Evolutionary conservation across 1,284 basidiomycete genomes (phyloP).

Genomic region (Microbotryum silenes-acaulis): DNA sequence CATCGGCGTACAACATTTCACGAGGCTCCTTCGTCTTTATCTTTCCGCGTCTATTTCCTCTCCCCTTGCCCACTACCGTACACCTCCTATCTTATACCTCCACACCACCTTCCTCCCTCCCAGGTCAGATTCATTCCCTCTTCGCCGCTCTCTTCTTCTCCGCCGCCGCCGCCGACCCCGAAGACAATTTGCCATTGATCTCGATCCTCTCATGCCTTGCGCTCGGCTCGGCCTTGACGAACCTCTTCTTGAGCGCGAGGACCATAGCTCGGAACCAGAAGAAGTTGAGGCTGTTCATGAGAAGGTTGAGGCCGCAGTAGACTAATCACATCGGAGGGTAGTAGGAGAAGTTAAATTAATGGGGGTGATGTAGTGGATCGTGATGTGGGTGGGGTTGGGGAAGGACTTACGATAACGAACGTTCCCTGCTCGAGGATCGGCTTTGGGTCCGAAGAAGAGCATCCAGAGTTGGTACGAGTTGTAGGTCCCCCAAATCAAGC

Average conservation of each 20-base stretch:
- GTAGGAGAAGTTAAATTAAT: slow-evolving; percentile 32
- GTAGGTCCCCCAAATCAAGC: slow-evolving; percentile 40
- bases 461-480: slow-evolving; percentile 33
- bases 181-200: slow-evolving; percentile 14
- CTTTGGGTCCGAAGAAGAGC: slow-evolving; percentile 17
- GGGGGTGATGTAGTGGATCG: background rate
- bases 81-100: no score
- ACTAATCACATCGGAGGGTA: slow-evolving; percentile 27
- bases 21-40: no score
- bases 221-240: slow-evolving; percentile 31
- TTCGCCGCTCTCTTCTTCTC: no score
- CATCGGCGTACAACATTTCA: no score
- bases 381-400: no score
- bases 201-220: background rate
- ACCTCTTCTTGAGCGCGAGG: slow-evolving; percentile 39
- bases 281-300: slow-evolving; percentile 39
- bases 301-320: slow-evolving; percentile 35
- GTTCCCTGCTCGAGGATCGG: background rate
- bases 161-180: no score
- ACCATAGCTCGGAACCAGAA: slow-evolving; percentile 43
- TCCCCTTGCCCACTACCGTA: no score
- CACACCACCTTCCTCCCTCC: no score
- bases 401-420: background rate
- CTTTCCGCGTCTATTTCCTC: no score
- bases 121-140: no score